Base-by-base conservation (phyloP, 1,284 basidiomycete genomes). In the Coniferiporia sulphurascens region DNA sequence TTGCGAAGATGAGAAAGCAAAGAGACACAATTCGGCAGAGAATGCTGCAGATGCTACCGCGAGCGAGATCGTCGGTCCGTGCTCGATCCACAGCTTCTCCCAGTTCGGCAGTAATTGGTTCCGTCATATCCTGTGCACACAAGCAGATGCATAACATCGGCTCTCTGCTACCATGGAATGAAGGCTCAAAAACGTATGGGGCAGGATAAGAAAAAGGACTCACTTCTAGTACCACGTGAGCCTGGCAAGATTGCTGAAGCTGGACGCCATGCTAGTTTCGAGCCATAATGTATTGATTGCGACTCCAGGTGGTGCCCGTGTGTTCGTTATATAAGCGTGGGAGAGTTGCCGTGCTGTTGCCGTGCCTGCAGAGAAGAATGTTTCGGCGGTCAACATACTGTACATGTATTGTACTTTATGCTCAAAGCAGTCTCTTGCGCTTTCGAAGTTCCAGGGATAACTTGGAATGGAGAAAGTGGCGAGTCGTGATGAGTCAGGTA, bases 321-420 rank as follows among this genome's bases (percentile, higher is more conserved):
- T 6, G 13, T 38, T 6, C 13, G 36, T 36, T 6, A 13, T 53
- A 13, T 56, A 9, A 38, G 52, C 46, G 43, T 58, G 63, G 27
- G 63, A 63, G 21, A 57, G 60, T 46, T 64, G 63, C 12, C 60
- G 53, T 10, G 62, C 57, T 32, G 63, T 64, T 12, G 52, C 66
- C 17, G 67, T 67, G 15, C 67, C 65, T 52, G 64, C 66, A 36
- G 65, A 65, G 61, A 69, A 67, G 59, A 69, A 69, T 45, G 68
- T 69, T 22, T 67, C 67, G 15, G 67, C 64, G 15, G 65, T 67
- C n/a, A 66, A 66, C 59, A 68, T 49, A 43, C 64, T n/a, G n/a
- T n/a, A n/a, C n/a, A n/a, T n/a, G n/a, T 66, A 15, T 67, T 61
- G 3, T 68, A 57, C 12, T 63, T 7, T n/a, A n/a, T 6, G 44